phyloP scores from a whole-genome alignment of 1,284 basidiomycete genomes.

The Singerocomus inundabilis region DNA sequence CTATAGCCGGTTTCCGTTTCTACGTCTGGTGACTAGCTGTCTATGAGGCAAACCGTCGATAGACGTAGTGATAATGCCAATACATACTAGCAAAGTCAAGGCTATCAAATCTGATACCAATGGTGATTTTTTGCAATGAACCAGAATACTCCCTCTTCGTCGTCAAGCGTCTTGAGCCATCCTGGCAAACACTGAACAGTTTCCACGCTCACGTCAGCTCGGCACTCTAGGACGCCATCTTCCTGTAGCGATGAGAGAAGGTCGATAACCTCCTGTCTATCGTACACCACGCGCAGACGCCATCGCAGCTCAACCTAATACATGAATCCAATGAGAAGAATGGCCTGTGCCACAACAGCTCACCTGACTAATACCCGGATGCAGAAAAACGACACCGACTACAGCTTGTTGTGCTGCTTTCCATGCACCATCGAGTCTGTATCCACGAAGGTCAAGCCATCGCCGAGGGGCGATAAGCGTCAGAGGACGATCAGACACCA shows the following conservation, averaged over 20 bases:
- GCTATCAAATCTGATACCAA: constrained; percentile 51
- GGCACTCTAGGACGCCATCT: constrained; percentile 46
- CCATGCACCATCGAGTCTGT: constrained; percentile 62
- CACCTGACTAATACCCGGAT: constrained; percentile 76
- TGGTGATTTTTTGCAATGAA: constrained; percentile 41
- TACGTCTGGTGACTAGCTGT: too few relatives aligned
- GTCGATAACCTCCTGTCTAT: constrained; percentile 73
- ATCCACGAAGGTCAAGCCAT: constrained; percentile 75
- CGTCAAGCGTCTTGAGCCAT: constrained; percentile 40
- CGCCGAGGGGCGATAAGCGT: constrained; percentile 60
- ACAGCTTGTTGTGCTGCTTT: constrained; percentile 66
- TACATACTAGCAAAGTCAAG: constrained; percentile 6
- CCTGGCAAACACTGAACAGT: constrained; percentile 22
- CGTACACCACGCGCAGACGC: constrained; percentile 65
- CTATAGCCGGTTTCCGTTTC: too few relatives aligned
- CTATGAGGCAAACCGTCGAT: too few relatives aligned
- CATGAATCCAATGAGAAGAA: constrained; percentile 7
- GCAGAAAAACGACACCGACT: constrained; percentile 59
- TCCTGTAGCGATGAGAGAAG: constrained; percentile 55
- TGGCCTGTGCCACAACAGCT: constrained; percentile 21
- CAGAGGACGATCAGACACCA: constrained; percentile 45
- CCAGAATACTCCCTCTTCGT: constrained; percentile 49
- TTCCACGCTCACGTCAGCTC: constrained; percentile 22
- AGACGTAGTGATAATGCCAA: too few relatives aligned
- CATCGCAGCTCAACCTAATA: constrained; percentile 63